These are phyloP conservation scores for Carex littledalei DNA, from an alignment of 176 grass and related monocot genomes.

Conservation along the genomic window DNA sequence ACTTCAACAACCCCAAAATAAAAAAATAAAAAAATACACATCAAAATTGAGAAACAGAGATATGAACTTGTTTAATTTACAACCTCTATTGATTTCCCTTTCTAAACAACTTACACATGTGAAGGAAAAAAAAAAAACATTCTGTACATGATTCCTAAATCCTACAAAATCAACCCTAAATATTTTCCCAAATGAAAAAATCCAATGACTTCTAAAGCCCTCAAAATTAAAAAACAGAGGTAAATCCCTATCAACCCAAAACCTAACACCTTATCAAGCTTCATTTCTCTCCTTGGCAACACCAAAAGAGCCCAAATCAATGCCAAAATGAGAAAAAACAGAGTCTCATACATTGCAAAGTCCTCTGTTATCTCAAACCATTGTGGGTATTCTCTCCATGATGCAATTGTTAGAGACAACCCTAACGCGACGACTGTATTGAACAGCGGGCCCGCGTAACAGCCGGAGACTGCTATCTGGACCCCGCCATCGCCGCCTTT, in stretches of 20 bases:
- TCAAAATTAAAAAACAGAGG: slow-evolving; percentile 47
- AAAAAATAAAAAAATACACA: background rate
- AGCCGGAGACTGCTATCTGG: slow-evolving; percentile 66
- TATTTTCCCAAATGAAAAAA: background rate
- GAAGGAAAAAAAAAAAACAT: slow-evolving; percentile 10
- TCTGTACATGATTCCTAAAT: slow-evolving; percentile 81
- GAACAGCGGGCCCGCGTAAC: slow-evolving; percentile 78
- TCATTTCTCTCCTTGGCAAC: slow-evolving; percentile 67
- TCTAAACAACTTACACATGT: slow-evolving; percentile 4
- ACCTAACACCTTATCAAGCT: slow-evolving; percentile 58
- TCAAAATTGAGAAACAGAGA: background rate
- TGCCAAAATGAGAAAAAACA: slow-evolving; percentile 48
- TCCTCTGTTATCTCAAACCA: slow-evolving; percentile 42
- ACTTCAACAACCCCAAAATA: background rate
- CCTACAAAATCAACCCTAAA: slow-evolving; percentile 7
- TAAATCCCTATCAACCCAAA: slow-evolving; percentile 66
- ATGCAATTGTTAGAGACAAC: slow-evolving; percentile 51
- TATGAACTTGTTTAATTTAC: background rate
- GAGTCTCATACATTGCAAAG: slow-evolving; percentile 49
- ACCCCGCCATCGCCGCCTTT: slow-evolving; percentile 52
- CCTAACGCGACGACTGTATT: slow-evolving; percentile 73
- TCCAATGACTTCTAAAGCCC: background rate
- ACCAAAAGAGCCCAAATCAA: slow-evolving; percentile 64
- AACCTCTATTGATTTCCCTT: background rate
- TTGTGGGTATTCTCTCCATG: slow-evolving; percentile 39